A percentile compares a stretch with the other conserved stretches of the same genome.
These are phyloP conservation scores for Mrakia hoshinonis DNA, from an alignment of 768 basidiomycete species.

Conservation along the genomic window DNA sequence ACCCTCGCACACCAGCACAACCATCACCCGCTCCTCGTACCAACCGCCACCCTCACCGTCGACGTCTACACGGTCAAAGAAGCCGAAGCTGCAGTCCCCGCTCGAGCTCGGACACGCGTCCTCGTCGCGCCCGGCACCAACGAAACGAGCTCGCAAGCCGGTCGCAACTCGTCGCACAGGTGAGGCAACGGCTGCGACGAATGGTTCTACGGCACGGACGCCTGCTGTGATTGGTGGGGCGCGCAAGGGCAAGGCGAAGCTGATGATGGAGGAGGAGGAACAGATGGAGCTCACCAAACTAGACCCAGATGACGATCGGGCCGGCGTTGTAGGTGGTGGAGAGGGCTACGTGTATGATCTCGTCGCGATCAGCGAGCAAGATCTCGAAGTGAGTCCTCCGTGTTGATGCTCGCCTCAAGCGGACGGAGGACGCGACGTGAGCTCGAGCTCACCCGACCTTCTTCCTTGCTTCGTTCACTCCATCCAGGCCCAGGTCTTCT, in stretches of 20 bases:
- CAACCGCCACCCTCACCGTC: background rate
- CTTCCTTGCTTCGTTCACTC: background rate
- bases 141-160: too few species aligned
- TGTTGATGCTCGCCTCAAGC: background rate
- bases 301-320: background rate
- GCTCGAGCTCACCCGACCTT: background rate
- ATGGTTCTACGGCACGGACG: background rate
- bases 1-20: background rate
- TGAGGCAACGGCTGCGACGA: background rate
- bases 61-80: background rate
- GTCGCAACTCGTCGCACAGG: too few species aligned
- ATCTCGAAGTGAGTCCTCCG: background rate
- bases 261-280: conserved; percentile 11
- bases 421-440: background rate
- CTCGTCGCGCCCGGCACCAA: too few species aligned
- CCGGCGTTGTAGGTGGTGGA: background rate
- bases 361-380: background rate
- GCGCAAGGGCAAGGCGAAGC: background rate
- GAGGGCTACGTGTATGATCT: background rate
- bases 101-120: background rate
- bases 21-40: background rate
- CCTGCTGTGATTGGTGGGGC: background rate
- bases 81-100: background rate
- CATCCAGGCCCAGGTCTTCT: background rate
- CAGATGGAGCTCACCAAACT: background rate